phyloP scores from a whole-genome alignment of 345 rosid species.

The Salix koriyanagi region DNA sequence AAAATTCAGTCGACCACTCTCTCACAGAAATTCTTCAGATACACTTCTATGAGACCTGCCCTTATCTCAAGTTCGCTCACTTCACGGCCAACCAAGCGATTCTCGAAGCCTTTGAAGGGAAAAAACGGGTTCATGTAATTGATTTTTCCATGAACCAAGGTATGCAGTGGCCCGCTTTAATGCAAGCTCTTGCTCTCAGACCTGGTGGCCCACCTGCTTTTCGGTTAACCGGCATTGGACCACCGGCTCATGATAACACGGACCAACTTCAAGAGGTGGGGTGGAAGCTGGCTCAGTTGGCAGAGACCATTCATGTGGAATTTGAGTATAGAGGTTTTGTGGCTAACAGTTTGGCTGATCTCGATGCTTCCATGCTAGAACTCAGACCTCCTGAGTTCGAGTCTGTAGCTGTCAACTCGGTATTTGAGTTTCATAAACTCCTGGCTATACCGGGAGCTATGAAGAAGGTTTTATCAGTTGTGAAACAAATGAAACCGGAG shows the following conservation, averaged over 20 bases:
- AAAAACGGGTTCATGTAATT: conserved; percentile 58
- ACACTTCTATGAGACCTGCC: conserved; percentile 82
- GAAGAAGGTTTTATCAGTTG: conserved; percentile 54
- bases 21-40: conserved; percentile 60
- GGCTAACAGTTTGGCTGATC: conserved; percentile 70
- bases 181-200: conserved; percentile 73
- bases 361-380: conserved; percentile 66
- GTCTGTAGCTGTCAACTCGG: conserved; percentile 75
- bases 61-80: conserved; percentile 81
- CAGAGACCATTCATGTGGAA: conserved; percentile 58
- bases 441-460: conserved; percentile 60
- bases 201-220: conserved; percentile 76
- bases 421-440: conserved; percentile 70
- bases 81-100: conserved; percentile 86
- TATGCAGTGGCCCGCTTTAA: conserved; percentile 83
- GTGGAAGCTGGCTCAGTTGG: conserved; percentile 67
- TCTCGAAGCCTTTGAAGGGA: conserved; percentile 66
- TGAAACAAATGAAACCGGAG: conserved; percentile 59
- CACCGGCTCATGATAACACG: conserved; percentile 54
- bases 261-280: conserved; percentile 74
- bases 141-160: conserved; percentile 74
- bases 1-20: conserved; percentile 39
- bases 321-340: conserved; percentile 80
- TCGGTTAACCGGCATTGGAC: conserved; percentile 78
- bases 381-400: conserved; percentile 54